A percentile compares a stretch with the other conserved stretches of the same genome.
Evolutionary conservation across 768 basidiomycete species (phyloP).

Genomic region (Xerocomus spinulosus): DNA sequence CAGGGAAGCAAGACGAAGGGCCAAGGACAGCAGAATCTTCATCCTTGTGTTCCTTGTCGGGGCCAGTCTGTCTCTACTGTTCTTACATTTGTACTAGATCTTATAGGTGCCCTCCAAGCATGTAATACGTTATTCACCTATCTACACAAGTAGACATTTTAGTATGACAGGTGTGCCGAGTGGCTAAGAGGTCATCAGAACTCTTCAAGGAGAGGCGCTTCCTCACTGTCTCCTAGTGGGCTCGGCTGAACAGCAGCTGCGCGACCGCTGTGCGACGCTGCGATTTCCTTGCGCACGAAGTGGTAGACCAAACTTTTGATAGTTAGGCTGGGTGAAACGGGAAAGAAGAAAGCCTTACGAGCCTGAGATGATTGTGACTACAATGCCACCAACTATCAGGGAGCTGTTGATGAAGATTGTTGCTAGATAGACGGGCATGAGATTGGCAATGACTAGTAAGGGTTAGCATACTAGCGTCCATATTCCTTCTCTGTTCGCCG

Average conservation of each 20-base stretch:
- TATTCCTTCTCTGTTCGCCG: slow-evolving; percentile 63
- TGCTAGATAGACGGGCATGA: slow-evolving; percentile 33
- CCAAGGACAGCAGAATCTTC: slow-evolving; percentile 83
- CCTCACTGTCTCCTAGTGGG: slow-evolving; percentile 54
- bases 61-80: slow-evolving; percentile 85
- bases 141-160: slow-evolving; percentile 1
- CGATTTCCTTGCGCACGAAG: slow-evolving; percentile 58
- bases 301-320: slow-evolving; percentile 59
- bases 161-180: not conserved
- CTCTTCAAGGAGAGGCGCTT: slow-evolving; percentile 46
- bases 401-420: slow-evolving; percentile 62
- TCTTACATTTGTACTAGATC: slow-evolving; percentile 85
- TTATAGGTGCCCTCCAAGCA: slow-evolving; percentile 2
- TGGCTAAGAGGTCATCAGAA: not conserved
- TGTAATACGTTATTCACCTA: slow-evolving; percentile 4
- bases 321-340: slow-evolving; percentile 11
- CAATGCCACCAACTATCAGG: slow-evolving; percentile 55
- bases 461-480: slow-evolving; percentile 61
- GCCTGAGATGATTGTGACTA: slow-evolving; percentile 56
- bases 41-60: slow-evolving; percentile 89
- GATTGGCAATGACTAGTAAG: not conserved
- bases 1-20: slow-evolving; percentile 81
- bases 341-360: slow-evolving; percentile 44
- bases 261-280: slow-evolving; percentile 45
- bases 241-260: slow-evolving; percentile 51